Percentiles rank a stretch among this genome's conserved stretches.
phyloP scores from a whole-genome alignment of 2,329 filamentous ascomycete species.

The Chrysosphaeria jannelii region DNA sequence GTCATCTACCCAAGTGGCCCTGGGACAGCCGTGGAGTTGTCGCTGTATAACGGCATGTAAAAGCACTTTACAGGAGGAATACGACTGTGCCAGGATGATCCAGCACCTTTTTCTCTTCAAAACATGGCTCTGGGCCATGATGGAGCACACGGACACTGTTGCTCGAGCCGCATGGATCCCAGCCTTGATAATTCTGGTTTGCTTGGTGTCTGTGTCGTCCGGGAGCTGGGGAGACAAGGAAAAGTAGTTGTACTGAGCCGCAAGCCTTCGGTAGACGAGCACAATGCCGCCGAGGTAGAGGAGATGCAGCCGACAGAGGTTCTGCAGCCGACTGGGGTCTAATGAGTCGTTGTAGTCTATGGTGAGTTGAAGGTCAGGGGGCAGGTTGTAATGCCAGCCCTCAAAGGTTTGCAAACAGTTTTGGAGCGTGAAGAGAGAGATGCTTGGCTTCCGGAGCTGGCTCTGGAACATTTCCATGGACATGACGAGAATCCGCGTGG shows the following conservation, averaged over 20 bases:
- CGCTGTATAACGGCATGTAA: constrained; percentile 8
- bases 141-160: constrained; percentile 6
- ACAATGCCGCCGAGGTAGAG: constrained; percentile 9
- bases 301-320: constrained; percentile 8
- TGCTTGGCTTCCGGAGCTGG: too few relatives aligned
- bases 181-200: too few relatives aligned
- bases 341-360: too few relatives aligned
- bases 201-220: too few relatives aligned
- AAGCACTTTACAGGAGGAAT: constrained; percentile 7
- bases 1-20: constrained; percentile 6
- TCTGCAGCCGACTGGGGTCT: constrained; percentile 5
- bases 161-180: constrained; percentile 7
- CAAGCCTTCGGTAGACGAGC: constrained; percentile 8
- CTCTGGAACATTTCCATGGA: too few relatives aligned
- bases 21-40: constrained; percentile 6
- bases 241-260: constrained; percentile 6
- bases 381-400: constrained; percentile 7
- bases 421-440: too few relatives aligned
- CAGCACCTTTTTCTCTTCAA: constrained; percentile 7
- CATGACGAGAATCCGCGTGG: too few relatives aligned
- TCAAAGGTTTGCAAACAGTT: too few relatives aligned
- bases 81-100: constrained; percentile 9
- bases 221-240: too few relatives aligned
- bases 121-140: constrained; percentile 5
- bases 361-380: too few relatives aligned